Base-by-base conservation (phyloP, 2,329 filamentous ascomycete species). In the Leptographium flavum region DNA sequence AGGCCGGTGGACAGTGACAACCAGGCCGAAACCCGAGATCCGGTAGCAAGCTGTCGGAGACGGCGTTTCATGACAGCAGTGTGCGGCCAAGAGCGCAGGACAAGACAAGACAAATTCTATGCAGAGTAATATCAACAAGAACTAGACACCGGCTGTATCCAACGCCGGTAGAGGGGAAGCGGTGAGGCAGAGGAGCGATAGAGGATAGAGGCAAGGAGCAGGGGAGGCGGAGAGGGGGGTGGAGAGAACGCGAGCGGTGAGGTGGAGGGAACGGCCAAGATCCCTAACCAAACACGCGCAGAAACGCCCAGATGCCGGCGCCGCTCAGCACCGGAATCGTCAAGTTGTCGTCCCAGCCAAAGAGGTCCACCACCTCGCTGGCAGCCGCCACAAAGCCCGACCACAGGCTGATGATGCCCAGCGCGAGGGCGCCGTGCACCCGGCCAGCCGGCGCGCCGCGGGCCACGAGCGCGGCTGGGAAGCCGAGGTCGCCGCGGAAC, bases 301-400 rank as follows among this genome's bases (percentile, higher is more conserved):
- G 71, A 61, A 98, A 95, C 0, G 82, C 83, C 81, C 85, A 94
- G 49, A 98, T 79, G 7, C 88, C 88, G 39, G 87, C 64, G 22
- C 88, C 87, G 58, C 87, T 94, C 42, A 98, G 70, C 23, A 94
- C 79, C 2, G 92, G 92, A 61, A 98, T 98, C 42, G 90, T 96
- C 55, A 98, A 69, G 63, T 98, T 98, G 65, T 98, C 92, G 58
- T 98, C 92, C 83, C 87, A 88, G 40, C 87, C 86, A 60, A 87
- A 95, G 1, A 96, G 58, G 64, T 98, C 87, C 39, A 94, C 72
- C 15, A 90, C 83, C 64, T 98, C 92, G 57, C 87, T 95, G 38
- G 80, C 79, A 46, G 87, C 86, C 36, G 87, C 92, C 44, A 90
- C 77, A 37, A 96, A 64, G n/a, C 92, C 92, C 7, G 88, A 88